Conservation (phyloP, 2,329 filamentous ascomycete genomes). For the Neurospora sp. region DNA sequence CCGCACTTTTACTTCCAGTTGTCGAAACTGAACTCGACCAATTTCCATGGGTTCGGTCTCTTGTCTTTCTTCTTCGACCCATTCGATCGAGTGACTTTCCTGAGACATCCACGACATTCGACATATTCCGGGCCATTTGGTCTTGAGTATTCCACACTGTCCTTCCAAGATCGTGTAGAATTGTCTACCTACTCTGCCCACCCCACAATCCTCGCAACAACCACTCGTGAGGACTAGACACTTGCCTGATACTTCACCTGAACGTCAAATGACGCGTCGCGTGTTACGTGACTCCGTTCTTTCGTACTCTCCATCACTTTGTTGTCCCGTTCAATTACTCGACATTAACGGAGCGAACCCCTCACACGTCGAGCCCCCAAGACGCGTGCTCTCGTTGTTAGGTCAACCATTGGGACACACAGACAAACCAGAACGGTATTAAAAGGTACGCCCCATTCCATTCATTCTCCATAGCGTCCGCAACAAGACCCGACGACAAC, state of each 20-base stretch:
- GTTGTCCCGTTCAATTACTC: neutral
- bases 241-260: neutral
- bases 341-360: neutral
- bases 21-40: neutral
- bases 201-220: neutral
- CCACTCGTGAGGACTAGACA: neutral
- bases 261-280: neutral
- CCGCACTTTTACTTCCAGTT: neutral
- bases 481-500: neutral
- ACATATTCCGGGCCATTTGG: neutral
- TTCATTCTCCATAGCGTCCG: neutral
- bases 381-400: neutral
- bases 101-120: neutral
- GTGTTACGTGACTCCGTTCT: neutral
- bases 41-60: neutral
- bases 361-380: neutral
- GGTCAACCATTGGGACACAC: neutral
- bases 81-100: neutral
- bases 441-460: neutral
- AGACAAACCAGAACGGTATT: neutral
- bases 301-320: neutral
- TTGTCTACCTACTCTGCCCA: neutral
- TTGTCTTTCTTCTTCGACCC: neutral
- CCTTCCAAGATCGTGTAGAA: neutral
- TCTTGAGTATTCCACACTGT: neutral